Percentiles rank a stretch among this genome's conserved stretches.
Conservation (phyloP, 1,284 basidiomycete genomes). For the Cutaneotrichosporon curvatum region DNA sequence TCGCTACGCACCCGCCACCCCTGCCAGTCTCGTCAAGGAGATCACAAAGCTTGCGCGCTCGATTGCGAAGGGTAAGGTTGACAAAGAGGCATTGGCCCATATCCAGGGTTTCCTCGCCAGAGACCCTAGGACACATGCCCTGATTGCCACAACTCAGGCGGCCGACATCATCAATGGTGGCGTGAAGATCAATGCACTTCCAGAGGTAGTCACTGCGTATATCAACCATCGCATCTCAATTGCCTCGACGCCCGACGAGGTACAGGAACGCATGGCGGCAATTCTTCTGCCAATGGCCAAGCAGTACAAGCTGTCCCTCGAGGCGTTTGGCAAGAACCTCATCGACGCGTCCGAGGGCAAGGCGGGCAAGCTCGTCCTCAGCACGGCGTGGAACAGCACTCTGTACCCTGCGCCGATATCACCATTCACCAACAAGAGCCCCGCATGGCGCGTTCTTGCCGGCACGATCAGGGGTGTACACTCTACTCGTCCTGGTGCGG, state of each 20-base stretch:
- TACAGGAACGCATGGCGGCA: constrained; percentile 29
- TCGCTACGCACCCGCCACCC: constrained; percentile 22
- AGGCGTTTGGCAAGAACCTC: constrained; percentile 29
- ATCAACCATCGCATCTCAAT: constrained; percentile 42
- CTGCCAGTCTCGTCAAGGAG: constrained; percentile 19
- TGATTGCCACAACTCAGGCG: constrained; percentile 41
- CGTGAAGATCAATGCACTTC: constrained; percentile 42
- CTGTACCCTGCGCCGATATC: constrained; percentile 42
- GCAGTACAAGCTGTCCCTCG: constrained; percentile 34
- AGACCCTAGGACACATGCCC: constrained; percentile 13
- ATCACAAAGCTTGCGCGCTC: constrained; percentile 21
- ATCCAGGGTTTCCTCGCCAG: constrained; percentile 13
- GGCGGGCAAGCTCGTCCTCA: constrained; percentile 27
- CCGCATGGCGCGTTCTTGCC: constrained; percentile 36
- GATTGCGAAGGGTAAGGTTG: constrained; percentile 18
- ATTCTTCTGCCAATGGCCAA: constrained; percentile 29
- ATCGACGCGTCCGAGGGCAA: constrained; percentile 21
- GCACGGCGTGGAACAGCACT: constrained; percentile 31
- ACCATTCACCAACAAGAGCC: constrained; percentile 29
- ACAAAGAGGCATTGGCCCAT: constrained; percentile 31
- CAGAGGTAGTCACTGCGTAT: constrained; percentile 35
- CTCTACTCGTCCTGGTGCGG: constrained; percentile 20
- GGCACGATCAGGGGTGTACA: constrained; percentile 33
- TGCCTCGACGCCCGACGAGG: constrained; percentile 28
- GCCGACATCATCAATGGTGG: constrained; percentile 41